phyloP scores from a whole-genome alignment of 192 early-diverging fungal species.

The Backusella morwellensis region DNA sequence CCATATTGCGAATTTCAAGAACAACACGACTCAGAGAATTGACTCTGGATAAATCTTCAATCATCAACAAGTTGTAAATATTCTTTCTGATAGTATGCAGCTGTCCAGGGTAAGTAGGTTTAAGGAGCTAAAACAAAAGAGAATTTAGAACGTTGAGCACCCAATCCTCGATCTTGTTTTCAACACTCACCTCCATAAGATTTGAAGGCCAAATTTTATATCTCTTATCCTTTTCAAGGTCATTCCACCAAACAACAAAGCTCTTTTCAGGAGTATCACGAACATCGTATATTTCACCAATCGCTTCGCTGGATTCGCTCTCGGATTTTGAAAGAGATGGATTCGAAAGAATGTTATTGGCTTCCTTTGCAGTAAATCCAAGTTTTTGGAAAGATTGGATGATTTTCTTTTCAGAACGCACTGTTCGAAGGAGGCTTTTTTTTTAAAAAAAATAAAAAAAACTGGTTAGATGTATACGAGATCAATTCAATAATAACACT shows the following conservation, averaged over 20 bases:
- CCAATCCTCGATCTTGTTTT: neutral
- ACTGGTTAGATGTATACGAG: neutral
- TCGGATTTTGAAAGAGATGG: slow-evolving; percentile 9
- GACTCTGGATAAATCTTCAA: slow-evolving; percentile 65
- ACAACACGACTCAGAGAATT: slow-evolving; percentile 52
- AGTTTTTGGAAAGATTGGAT: slow-evolving; percentile 47
- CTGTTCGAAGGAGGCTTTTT: slow-evolving; percentile 51
- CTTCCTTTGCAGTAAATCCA: slow-evolving; percentile 38
- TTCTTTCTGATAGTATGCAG: slow-evolving; percentile 78
- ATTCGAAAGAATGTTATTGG: slow-evolving; percentile 38
- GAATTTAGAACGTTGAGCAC: neutral
- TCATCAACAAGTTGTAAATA: slow-evolving; percentile 69
- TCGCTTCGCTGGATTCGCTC: slow-evolving; percentile 16
- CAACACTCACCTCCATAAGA: slow-evolving; percentile 40
- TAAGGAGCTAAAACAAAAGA: slow-evolving; percentile 45
- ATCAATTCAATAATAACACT: neutral
- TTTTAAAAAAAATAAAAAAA: neutral
- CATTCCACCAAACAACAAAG: slow-evolving; percentile 85
- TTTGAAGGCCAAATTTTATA: slow-evolving; percentile 70
- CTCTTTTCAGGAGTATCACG: slow-evolving; percentile 55
- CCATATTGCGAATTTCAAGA: slow-evolving; percentile 62
- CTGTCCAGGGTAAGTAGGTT: slow-evolving; percentile 65
- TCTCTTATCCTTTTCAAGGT: slow-evolving; percentile 80
- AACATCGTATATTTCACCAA: slow-evolving; percentile 69
- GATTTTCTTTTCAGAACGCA: slow-evolving; percentile 53